phyloP scores from a whole-genome alignment of 176 grass and related monocot species.

The Rhynchospora tenuis region DNA sequence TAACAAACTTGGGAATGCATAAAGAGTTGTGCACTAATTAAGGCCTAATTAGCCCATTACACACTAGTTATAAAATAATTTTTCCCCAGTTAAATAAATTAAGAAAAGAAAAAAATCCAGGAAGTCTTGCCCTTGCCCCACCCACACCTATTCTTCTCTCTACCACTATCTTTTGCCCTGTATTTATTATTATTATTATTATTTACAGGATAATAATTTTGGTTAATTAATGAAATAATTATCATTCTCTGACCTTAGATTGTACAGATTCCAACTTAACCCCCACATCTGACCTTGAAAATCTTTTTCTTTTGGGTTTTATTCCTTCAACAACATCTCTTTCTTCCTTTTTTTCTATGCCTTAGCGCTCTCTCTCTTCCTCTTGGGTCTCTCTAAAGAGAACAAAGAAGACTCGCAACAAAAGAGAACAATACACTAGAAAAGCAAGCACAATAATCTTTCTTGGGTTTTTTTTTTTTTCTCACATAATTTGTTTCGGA shows the following conservation, averaged over 20 bases:
- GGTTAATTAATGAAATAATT: slow-evolving; percentile 26
- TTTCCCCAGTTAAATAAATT: not conserved
- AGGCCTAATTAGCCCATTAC: slow-evolving; percentile 2
- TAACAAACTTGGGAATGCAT: not conserved
- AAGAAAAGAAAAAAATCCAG: slow-evolving; percentile 12
- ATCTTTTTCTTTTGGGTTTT: slow-evolving; percentile 26
- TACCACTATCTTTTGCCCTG: slow-evolving; percentile 10
- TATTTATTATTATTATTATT: slow-evolving; percentile 17
- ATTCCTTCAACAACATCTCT: slow-evolving; percentile 32
- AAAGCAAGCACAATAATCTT: slow-evolving; percentile 20
- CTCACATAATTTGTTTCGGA: not conserved
- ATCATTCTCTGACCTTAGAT: slow-evolving; percentile 15
- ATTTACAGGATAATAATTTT: slow-evolving; percentile 8
- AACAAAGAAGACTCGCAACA: slow-evolving; percentile 25
- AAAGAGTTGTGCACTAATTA: not conserved
- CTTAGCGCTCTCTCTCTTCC: slow-evolving; percentile 30
- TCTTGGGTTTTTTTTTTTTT: not conserved
- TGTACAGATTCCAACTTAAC: slow-evolving; percentile 26
- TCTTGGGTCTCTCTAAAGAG: slow-evolving; percentile 44
- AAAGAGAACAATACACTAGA: slow-evolving; percentile 36
- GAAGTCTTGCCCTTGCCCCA: not conserved
- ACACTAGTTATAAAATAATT: not conserved
- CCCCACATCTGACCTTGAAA: slow-evolving; percentile 39
- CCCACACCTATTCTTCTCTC: slow-evolving; percentile 21
- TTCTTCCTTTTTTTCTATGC: slow-evolving; percentile 43